phyloP scores from a whole-genome alignment of 306 rosid genomes.

The Morella rubra region DNA sequence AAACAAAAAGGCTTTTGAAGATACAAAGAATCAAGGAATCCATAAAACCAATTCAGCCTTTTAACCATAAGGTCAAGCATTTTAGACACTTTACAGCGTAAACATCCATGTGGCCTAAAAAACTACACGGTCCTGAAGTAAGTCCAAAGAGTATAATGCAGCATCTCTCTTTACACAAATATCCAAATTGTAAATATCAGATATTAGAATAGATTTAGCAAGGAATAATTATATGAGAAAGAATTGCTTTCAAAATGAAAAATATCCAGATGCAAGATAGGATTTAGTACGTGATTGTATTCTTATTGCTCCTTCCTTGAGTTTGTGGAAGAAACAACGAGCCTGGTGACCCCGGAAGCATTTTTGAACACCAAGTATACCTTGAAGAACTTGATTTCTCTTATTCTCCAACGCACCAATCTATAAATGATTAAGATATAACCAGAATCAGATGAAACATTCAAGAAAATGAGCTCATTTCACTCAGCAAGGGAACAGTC shows the following conservation, averaged over 20 bases:
- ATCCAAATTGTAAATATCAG: not conserved
- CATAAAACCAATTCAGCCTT: not conserved
- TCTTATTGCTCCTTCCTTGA: constrained; percentile 46
- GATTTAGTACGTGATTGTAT: constrained; percentile 64
- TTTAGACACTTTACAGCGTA: not conserved
- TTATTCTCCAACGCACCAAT: constrained; percentile 69
- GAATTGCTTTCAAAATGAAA: constrained; percentile 21
- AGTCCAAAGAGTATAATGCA: not conserved
- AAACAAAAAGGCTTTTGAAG: constrained; percentile 1
- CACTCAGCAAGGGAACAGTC: constrained; percentile 19
- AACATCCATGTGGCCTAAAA: not conserved
- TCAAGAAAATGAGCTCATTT: constrained; percentile 20
- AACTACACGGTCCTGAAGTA: not conserved
- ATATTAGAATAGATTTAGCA: constrained; percentile 3
- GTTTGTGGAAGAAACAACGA: constrained; percentile 47
- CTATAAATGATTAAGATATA: constrained; percentile 50
- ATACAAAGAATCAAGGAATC: not conserved
- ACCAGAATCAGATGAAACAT: constrained; percentile 27
- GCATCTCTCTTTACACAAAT: not conserved
- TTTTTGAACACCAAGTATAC: constrained; percentile 66
- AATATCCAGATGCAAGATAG: constrained; percentile 18
- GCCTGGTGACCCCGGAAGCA: constrained; percentile 63
- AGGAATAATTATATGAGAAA: constrained; percentile 4
- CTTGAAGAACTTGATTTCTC: constrained; percentile 53
- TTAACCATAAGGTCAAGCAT: constrained; percentile 15